Conservation (phyloP, 305 asterid species). For the Plantago coronopus region DNA sequence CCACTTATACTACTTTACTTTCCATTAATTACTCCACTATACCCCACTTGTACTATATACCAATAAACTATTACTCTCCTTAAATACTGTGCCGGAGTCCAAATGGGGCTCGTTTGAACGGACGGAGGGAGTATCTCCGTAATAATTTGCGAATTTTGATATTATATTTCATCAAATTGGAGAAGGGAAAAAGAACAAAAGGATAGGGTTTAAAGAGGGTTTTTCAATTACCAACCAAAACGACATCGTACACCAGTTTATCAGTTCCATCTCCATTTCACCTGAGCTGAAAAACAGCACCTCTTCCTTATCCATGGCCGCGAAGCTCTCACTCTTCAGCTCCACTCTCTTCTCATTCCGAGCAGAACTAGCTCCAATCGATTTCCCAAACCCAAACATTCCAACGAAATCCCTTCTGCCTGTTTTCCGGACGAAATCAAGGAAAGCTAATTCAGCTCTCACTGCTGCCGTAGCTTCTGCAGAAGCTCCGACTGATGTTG, state of each 20-base stretch:
- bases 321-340: conserved; percentile 37
- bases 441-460: conserved; percentile 33
- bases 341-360: conserved; percentile 28
- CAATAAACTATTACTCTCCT: too few relatives aligned
- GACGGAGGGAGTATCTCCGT: too few relatives aligned
- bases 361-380: conserved; percentile 25
- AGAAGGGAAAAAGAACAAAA: too few relatives aligned
- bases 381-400: conserved; percentile 24
- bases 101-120: too few relatives aligned
- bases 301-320: conserved; percentile 23
- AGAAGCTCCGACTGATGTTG: conserved; percentile 41
- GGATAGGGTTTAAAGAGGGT: too few relatives aligned
- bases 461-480: conserved; percentile 26
- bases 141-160: too few relatives aligned
- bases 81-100: too few relatives aligned
- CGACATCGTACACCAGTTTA: not conserved
- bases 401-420: conserved; percentile 10
- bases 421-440: conserved; percentile 20
- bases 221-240: not conserved
- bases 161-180: too few relatives aligned
- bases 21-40: too few relatives aligned
- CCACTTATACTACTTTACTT: too few relatives aligned
- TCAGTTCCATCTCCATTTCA: not conserved
- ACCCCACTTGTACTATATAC: too few relatives aligned
- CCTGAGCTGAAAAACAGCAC: not conserved